Evolutionary conservation across 2,329 filamentous ascomycete genomes (phyloP), one percentile per base, ranked within the genome.

Genomic region (Hawksworthiomyces lignivorus): DNA sequence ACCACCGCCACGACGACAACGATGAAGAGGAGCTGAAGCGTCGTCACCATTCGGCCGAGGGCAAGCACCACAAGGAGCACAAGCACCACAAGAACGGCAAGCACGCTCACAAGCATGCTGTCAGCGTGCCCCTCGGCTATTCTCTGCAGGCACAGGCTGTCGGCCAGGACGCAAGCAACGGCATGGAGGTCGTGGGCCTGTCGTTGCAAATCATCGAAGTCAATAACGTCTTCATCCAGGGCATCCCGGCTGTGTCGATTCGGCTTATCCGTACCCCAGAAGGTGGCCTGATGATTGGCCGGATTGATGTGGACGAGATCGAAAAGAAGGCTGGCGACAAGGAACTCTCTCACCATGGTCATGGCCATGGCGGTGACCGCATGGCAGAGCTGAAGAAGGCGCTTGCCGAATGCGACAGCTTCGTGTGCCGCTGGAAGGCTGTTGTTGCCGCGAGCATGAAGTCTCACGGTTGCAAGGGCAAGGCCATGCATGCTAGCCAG

Each of bases 191-290:
- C 4, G 57, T 81, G 39, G 58, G 64, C 28, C 54, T 83, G 44
- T 67, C 74, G 48, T 60, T 84, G 28, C 67, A 76, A 49, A 70
- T 84, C 47, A 68, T 79, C 45, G 71, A 79, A 55, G 72, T 84
- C 20, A 75, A 74, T 44, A 60, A 68, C 40, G 62, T 65, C 32
- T 76, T 78, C 45, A 59, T 82, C 41, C 62, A 73, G 33, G 67
- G 62, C 19, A 64, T 80, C 19, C 70, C 74, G 28, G 62, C 63
- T 21, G 67, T 87, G 44, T 70, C 73, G 34, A 64, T 85, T 34
- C 74, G 73, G 51, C 63, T 86, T 15, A 65, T 87, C 56, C 74
- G 80, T 64, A 75, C 73, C 1, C 65, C 69, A 4, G 61, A 61
- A 14, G 70, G 70, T 41, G 70, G 73, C 36, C 63, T 84, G 28